Percentiles rank a stretch among this genome's conserved stretches.
phyloP scores from a whole-genome alignment of 2,329 filamentous ascomycete species.

The Lachnellula hyalina region DNA sequence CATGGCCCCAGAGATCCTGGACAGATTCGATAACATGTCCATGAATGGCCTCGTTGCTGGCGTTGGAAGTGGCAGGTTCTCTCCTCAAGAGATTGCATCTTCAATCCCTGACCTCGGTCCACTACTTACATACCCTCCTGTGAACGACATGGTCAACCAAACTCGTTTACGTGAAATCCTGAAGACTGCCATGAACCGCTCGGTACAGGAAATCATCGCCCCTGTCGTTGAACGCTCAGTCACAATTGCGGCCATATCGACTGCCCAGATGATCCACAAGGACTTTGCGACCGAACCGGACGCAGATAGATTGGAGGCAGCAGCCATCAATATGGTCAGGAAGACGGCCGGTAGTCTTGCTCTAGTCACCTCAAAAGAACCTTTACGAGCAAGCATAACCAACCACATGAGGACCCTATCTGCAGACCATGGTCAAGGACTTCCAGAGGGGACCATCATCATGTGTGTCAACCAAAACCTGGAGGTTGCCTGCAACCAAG shows the following conservation, averaged over 20 bases:
- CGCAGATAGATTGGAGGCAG: constrained; percentile 77
- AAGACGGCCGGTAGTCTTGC: constrained; percentile 89
- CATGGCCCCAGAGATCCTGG: constrained; percentile 60
- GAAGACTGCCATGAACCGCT: constrained; percentile 76
- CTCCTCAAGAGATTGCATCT: constrained; percentile 70
- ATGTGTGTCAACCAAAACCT: constrained; percentile 99
- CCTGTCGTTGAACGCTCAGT: constrained; percentile 97
- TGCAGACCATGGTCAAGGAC: constrained; percentile 64
- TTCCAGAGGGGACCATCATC: constrained; percentile 90
- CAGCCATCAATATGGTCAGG: constrained; percentile 91
- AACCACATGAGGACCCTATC: constrained; percentile 83
- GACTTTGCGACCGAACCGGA: constrained; percentile 93
- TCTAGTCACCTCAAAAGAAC: constrained; percentile 97
- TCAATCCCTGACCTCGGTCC: constrained; percentile 79
- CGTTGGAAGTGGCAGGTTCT: constrained; percentile 66
- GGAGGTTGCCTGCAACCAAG: constrained; percentile 85
- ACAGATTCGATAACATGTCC: constrained; percentile 77
- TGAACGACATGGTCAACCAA: constrained; percentile 71
- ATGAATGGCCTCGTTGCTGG: constrained; percentile 67
- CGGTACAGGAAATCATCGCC: constrained; percentile 92
- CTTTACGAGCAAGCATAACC: constrained; percentile 89
- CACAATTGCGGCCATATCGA: constrained; percentile 95
- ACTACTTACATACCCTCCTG: constrained; percentile 73
- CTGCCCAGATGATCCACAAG: constrained; percentile 90
- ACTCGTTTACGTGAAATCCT: constrained; percentile 70